Evolutionary conservation across 2,329 filamentous ascomycete species (phyloP), one percentile per base, ranked within the genome.

Genomic region (Aspergillus hortae): DNA sequence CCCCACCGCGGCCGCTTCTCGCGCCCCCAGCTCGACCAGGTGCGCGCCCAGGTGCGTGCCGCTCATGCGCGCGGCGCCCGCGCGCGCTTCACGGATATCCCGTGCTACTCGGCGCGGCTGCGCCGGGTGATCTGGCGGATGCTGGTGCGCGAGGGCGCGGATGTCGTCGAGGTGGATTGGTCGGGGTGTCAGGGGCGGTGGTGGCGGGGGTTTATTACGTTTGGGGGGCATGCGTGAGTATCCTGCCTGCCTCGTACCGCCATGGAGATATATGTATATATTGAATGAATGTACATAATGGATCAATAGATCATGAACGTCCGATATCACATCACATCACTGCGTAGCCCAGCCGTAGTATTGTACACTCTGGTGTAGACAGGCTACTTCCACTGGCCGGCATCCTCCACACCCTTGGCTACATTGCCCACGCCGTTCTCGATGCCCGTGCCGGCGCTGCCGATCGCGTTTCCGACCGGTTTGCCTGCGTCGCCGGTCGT

Each of bases 391-490:
- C 80, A 83, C 63, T 83, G 68, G 3, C 82, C 82, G 10, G 81
- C 81, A 60, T 83, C 72, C 68, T 84, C 81, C 6, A 80, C 76
- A 0, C 81, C 80, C 67, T 80, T 76, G 12, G 77, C 76, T 2
- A 83, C 72, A 44, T 67, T 70, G 41, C 72, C 70, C 35, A 75
- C 66, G 1, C 80, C 83, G 42, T 74, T 71, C 68, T 84, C 74
- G 2, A 85, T 58, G 0, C 81, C 81, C 1, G 74, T 77, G 5
- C 80, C 80, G 6, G 82, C 61, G 57, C 75, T 80, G 6, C 76
- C 73, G 11, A 85, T 51, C 2, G 75, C 81, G 58, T 85, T 78
- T 6, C 82, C 82, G 1, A 85, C 61, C 1, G 81, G 79, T 51
- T 74, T 76, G 14, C 79, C 81, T 9, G 74, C 65, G n/a, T 74